Evolutionary conservation across 169 alveolate genomes (phyloP).

Genomic region (Cryptosporidium parvum): DNA sequence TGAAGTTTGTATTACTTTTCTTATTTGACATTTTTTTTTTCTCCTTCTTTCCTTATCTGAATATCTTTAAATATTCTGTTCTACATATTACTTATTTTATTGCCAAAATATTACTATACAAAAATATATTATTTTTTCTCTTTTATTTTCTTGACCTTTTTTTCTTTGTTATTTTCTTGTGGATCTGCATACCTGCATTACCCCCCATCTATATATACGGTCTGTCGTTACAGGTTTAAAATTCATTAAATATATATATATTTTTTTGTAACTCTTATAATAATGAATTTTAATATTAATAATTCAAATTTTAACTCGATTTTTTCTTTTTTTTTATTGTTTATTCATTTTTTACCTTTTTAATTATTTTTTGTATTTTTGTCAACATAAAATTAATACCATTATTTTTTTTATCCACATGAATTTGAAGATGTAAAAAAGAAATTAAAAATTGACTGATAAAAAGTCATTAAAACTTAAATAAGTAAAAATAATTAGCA

Average conservation of each 20-base stretch:
- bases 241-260: not conserved
- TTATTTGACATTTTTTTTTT: constrained; percentile 27
- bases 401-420: not conserved
- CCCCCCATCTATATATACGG: constrained; percentile 71
- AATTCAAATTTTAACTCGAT: too few relatives aligned
- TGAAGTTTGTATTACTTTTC: constrained; percentile 37
- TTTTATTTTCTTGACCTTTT: constrained; percentile 23
- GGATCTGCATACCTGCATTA: constrained; percentile 58
- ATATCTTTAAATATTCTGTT: not conserved
- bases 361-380: too few relatives aligned
- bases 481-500: too few relatives aligned
- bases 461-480: too few relatives aligned
- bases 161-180: constrained; percentile 48
- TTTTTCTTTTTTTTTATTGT: too few relatives aligned
- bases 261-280: not conserved
- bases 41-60: not conserved
- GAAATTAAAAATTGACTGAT: too few relatives aligned
- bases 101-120: not conserved
- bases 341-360: too few relatives aligned
- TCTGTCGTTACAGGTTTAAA: constrained; percentile 45
- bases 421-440: not conserved
- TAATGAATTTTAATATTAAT: too few relatives aligned
- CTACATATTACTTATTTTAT: constrained; percentile 9
- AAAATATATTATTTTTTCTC: not conserved
- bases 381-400: not conserved